Conservation (phyloP, 192 early-diverging fungal genomes). For the Fimicolochytrium jonesii region DNA sequence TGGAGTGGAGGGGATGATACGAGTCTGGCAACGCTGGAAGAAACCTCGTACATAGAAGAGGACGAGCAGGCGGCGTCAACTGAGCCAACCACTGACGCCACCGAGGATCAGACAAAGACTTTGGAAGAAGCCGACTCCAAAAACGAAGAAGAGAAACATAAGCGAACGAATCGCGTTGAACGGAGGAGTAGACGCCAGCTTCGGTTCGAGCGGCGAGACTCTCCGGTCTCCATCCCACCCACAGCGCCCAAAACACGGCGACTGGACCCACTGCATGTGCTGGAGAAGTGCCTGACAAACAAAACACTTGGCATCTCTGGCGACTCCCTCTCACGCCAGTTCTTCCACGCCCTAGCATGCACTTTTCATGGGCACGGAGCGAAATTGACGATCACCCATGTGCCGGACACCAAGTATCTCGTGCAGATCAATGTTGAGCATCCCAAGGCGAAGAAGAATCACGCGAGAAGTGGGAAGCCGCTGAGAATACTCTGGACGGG, state of each 20-base stretch:
- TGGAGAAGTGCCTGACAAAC: neutral
- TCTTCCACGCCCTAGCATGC: constrained; percentile 2
- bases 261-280: neutral
- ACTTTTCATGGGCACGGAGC: neutral
- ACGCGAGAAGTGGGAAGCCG: neutral
- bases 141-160: no score
- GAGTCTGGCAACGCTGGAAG: neutral
- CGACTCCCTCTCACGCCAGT: constrained; percentile 9
- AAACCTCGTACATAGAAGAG: no score
- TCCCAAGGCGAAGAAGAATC: neutral
- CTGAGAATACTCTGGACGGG: constrained; percentile 7
- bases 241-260: neutral
- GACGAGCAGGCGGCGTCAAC: no score
- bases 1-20: neutral
- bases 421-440: neutral
- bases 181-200: no score
- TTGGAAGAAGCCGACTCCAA: no score
- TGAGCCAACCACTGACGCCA: no score
- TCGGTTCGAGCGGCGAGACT: no score
- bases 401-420: no score
- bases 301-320: neutral
- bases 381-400: neutral
- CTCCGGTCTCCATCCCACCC: no score
- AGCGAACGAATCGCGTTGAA: no score
- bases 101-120: no score